Evolutionary conservation across 768 basidiomycete genomes (phyloP).

Genomic region (Tricholoma sp.): DNA sequence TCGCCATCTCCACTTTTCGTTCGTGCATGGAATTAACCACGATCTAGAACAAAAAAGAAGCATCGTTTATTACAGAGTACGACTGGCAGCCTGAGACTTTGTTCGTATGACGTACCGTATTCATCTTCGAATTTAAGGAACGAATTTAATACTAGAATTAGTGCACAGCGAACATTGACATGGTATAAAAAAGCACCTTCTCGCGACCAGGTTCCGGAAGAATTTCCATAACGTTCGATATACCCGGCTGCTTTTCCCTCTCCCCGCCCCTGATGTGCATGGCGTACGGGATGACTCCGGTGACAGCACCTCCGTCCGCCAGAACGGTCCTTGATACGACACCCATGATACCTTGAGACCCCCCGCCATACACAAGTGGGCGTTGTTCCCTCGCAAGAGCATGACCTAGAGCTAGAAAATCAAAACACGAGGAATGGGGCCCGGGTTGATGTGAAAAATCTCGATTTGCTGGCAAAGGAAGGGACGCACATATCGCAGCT

Average conservation of each 20-base stretch:
- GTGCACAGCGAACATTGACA: not conserved
- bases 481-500: slow-evolving; percentile 65
- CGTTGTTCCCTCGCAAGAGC: slow-evolving; percentile 59
- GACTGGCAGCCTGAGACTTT: slow-evolving; percentile 1
- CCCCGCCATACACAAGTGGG: slow-evolving; percentile 85
- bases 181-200: not conserved
- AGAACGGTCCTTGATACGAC: slow-evolving; percentile 62
- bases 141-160: not conserved
- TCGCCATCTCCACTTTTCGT: slow-evolving; percentile 89
- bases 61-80: slow-evolving; percentile 4
- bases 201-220: not conserved
- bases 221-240: slow-evolving; percentile 10
- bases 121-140: not conserved
- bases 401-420: slow-evolving; percentile 58
- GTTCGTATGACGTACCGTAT: not conserved
- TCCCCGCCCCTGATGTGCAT: slow-evolving; percentile 68
- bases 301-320: slow-evolving; percentile 64
- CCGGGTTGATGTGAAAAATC: not conserved
- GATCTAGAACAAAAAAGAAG: slow-evolving; percentile 33
- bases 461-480: not conserved
- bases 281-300: slow-evolving; percentile 74
- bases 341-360: slow-evolving; percentile 83
- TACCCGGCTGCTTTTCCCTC: slow-evolving; percentile 37
- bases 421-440: not conserved
- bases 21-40: slow-evolving; percentile 83